Percentiles rank a stretch among this genome's conserved stretches.
Conservation (phyloP, 768 basidiomycete genomes). For the Suillus subaureus region DNA sequence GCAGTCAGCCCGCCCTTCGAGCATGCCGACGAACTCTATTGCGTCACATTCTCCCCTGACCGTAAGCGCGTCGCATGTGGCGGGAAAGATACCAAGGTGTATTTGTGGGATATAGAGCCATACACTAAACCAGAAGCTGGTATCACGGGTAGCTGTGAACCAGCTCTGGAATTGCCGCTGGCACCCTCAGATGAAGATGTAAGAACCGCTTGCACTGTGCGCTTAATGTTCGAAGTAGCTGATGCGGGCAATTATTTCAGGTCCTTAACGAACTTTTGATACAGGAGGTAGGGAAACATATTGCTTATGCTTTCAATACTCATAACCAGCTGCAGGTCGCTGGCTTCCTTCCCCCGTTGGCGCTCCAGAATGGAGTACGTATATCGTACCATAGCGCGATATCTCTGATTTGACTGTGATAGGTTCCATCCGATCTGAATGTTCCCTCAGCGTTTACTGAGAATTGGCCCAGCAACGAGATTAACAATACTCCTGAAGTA, state of each 20-base stretch:
- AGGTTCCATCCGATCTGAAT: slow-evolving; percentile 3
- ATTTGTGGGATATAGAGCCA: slow-evolving; percentile 32
- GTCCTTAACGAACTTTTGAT: slow-evolving; percentile 3
- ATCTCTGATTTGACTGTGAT: background rate
- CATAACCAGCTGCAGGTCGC: background rate
- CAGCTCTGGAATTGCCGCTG: slow-evolving; percentile 1
- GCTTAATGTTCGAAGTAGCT: background rate
- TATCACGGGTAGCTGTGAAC: slow-evolving; percentile 11
- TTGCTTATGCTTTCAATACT: background rate
- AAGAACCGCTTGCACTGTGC: background rate
- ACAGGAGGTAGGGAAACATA: background rate
- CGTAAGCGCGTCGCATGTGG: slow-evolving; percentile 32
- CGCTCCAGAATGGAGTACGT: slow-evolving; percentile 1
- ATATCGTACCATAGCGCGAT: background rate
- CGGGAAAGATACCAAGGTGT: slow-evolving; percentile 28
- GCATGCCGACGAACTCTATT: slow-evolving; percentile 31
- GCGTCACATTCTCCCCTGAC: slow-evolving; percentile 32
- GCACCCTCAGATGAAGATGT: slow-evolving; percentile 8
- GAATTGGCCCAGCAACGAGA: background rate
- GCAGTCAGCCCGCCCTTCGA: slow-evolving; percentile 24
- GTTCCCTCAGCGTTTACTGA: background rate
- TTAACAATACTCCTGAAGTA: background rate
- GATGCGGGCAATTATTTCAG: background rate
- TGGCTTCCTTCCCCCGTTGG: slow-evolving; percentile 6
- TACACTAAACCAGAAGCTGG: slow-evolving; percentile 28